Conservation (phyloP, 345 rosid species). For the Toxicodendron radicans region DNA sequence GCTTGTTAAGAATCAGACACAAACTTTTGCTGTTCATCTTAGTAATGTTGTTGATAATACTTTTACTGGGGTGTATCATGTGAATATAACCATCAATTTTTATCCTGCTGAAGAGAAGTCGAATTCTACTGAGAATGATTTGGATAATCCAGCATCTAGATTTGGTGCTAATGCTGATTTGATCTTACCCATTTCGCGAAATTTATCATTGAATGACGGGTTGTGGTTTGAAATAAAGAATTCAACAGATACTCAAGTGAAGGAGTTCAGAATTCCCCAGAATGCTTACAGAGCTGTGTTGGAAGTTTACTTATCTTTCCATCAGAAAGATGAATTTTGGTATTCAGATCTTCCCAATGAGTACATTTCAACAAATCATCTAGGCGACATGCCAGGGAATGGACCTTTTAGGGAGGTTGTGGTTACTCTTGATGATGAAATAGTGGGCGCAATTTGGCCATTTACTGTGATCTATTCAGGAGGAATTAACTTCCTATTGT, state of each 20-base stretch:
- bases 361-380: conserved; percentile 57
- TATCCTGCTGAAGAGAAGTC: conserved; percentile 42
- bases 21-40: conserved; percentile 60
- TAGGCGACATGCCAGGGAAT: conserved; percentile 53
- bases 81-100: conserved; percentile 58
- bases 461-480: conserved; percentile 89
- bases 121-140: conserved; percentile 6
- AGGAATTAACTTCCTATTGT: conserved; percentile 76
- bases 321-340: conserved; percentile 94
- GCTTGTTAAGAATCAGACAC: conserved; percentile 55
- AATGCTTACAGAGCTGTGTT: conserved; percentile 85
- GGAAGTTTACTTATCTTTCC: conserved; percentile 91
- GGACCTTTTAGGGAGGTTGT: conserved; percentile 93
- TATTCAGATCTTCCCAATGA: conserved; percentile 68
- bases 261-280: conserved; percentile 61
- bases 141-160: conserved; percentile 24
- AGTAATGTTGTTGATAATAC: conserved; percentile 63
- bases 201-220: conserved; percentile 67
- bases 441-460: conserved; percentile 82
- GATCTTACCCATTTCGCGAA: conserved; percentile 75
- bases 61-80: conserved; percentile 85
- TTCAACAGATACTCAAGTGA: conserved; percentile 35
- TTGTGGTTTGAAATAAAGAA: conserved; percentile 81
- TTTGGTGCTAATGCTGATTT: conserved; percentile 57
- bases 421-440: conserved; percentile 63